Percentiles rank a stretch among this genome's conserved stretches.
Evolutionary conservation across 2,329 filamentous ascomycete genomes (phyloP).

Genomic region (Golovinomyces cichoracearum): DNA sequence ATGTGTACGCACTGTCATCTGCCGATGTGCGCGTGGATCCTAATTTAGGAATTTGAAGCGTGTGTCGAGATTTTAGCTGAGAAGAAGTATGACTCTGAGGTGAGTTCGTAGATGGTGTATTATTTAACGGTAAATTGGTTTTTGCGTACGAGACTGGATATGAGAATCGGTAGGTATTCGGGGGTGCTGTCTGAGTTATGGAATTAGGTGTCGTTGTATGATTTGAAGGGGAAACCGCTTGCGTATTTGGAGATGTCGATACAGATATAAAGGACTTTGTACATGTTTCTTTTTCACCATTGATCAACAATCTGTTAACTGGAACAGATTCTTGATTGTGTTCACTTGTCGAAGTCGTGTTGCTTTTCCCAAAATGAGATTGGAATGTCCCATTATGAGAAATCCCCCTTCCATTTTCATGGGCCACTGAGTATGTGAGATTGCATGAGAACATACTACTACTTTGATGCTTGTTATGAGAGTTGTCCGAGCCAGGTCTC

Average conservation of each 20-base stretch:
- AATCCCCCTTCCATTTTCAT: slow-evolving; percentile 13
- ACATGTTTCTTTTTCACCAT: slow-evolving; percentile 8
- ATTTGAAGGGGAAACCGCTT: slow-evolving; percentile 5
- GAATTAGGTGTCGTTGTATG: not conserved
- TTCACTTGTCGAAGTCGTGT: slow-evolving; percentile 11
- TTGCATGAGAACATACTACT: slow-evolving; percentile 13
- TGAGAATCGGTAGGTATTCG: slow-evolving; percentile 29
- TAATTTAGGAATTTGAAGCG: slow-evolving; percentile 57
- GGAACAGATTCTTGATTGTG: slow-evolving; percentile 4
- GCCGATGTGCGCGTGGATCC: slow-evolving; percentile 40
- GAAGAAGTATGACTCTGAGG: slow-evolving; percentile 23
- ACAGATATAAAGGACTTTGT: slow-evolving; percentile 8
- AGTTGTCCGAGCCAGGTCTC: slow-evolving; percentile 21
- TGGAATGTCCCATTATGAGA: slow-evolving; percentile 8
- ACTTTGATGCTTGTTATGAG: slow-evolving; percentile 7
- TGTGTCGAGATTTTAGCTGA: slow-evolving; percentile 57
- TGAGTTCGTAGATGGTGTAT: slow-evolving; percentile 17
- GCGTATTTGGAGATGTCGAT: slow-evolving; percentile 11
- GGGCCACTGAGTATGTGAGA: not conserved
- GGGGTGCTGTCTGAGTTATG: slow-evolving; percentile 4
- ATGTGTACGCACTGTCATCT: slow-evolving; percentile 39
- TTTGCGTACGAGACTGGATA: slow-evolving; percentile 32
- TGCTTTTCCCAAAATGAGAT: slow-evolving; percentile 1
- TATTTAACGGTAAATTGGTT: slow-evolving; percentile 20
- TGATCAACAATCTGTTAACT: slow-evolving; percentile 7